phyloP scores from a whole-genome alignment of 225 moss, liverwort and hornwort genomes.

The Asterella californica region DNA sequence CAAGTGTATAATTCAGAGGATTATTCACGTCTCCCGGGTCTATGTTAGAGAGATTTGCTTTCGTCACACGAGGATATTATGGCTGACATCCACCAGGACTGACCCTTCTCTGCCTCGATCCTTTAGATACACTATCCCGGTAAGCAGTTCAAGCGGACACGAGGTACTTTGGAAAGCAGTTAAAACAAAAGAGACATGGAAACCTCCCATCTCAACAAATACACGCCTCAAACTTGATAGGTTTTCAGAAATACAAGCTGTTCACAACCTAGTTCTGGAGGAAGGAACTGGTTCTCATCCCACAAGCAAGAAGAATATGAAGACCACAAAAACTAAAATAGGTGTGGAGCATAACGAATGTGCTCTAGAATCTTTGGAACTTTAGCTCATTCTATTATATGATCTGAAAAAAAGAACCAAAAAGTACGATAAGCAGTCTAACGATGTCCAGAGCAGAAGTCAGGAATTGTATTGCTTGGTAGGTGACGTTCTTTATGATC shows the following conservation, averaged over 20 bases:
- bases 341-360: neutral
- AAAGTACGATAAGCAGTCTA: too few relatives aligned
- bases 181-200: neutral
- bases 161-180: constrained; percentile 5
- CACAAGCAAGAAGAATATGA: neutral
- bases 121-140: neutral
- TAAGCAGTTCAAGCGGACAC: constrained; percentile 15
- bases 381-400: too few relatives aligned
- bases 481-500: too few relatives aligned
- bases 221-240: neutral
- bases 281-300: neutral
- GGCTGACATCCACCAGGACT: neutral
- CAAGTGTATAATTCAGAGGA: too few relatives aligned
- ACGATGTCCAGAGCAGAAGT: too few relatives aligned
- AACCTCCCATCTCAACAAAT: neutral
- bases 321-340: neutral
- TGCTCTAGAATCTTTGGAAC: too few relatives aligned
- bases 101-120: neutral
- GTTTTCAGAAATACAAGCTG: neutral
- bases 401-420: too few relatives aligned
- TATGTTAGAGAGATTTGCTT: too few relatives aligned
- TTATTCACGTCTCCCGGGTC: too few relatives aligned
- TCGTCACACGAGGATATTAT: neutral
- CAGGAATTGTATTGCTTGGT: too few relatives aligned
- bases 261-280: neutral